Evolutionary conservation across 208 protist genomes (phyloP), one percentile per base, ranked within the genome.

Genomic region (Trypanosoma cruzi): DNA sequence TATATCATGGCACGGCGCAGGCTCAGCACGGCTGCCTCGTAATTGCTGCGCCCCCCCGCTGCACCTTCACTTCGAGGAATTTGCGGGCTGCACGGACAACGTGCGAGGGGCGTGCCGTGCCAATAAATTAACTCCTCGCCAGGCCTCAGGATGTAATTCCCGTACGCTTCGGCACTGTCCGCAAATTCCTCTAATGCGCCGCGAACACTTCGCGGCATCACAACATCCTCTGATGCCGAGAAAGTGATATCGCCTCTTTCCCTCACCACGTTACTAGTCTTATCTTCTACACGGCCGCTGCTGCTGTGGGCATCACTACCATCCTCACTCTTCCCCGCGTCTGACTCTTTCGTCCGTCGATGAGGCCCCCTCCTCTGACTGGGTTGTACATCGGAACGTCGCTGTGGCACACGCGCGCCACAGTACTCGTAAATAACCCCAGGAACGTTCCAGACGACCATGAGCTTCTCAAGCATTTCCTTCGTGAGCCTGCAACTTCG

Each of bases 1-100:
- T 92, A 96, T 2, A 92, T 73, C 88, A 96, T 90, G 4, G 91
- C 91, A 14, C 87, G 86, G 1, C 91, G 91, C 56, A 96, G 73
- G 64, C 74, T 73, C 29, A 92, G 67, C 29, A 89, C 84, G 26
- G 86, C 91, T 1, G 71, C 73, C 42, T 94, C 88, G 61, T 64
- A 72, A 32, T 78, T 73, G 34, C 64, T 67, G 26, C 36, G 28
- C 20, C 44, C 56, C 7, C 57, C 58, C 16, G 10, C 44, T 6
- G 31, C 49, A 32, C 34, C 26, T 1, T 44, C 26, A 22, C 24
- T 24, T 13, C 16, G 24, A 32, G 28, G 20, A 34, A 4, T 72
- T 55, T 87, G 76, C 44, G 2, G 53, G 29, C 28, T 5, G 29
- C 11, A n/a, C 68, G 77, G 28, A 54, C 60, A 34, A 57, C 73